phyloP scores from a whole-genome alignment of 306 rosid species.

The Mimosa pudica region DNA sequence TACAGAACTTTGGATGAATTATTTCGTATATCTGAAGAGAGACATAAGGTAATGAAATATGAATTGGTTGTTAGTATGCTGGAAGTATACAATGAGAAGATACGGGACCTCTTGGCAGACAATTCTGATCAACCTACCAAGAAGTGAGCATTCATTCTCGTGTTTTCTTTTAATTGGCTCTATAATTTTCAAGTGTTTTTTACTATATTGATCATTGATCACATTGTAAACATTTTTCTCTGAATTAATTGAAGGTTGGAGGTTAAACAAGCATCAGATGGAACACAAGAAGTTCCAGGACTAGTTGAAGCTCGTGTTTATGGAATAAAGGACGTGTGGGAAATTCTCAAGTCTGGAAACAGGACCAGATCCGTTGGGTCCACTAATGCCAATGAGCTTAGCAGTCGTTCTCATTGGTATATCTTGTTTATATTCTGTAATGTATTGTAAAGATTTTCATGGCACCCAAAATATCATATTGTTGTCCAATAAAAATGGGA shows the following conservation, averaged over 20 bases:
- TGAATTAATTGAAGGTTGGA: conserved; percentile 53
- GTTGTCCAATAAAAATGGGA: not conserved
- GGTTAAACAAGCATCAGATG: conserved; percentile 92
- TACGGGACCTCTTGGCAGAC: conserved; percentile 86
- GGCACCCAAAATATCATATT: conserved; percentile 12
- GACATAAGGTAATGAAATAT: conserved; percentile 71
- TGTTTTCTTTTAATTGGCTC: conserved; percentile 13
- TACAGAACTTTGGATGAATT: conserved; percentile 87
- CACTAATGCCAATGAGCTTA: conserved; percentile 86
- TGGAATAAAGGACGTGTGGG: conserved; percentile 82
- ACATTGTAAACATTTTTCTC: not conserved
- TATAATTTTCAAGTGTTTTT: not conserved
- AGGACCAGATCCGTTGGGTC: conserved; percentile 91
- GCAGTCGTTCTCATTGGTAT: conserved; percentile 99
- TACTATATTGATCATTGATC: conserved; percentile 1
- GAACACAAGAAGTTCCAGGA: conserved; percentile 97
- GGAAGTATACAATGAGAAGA: conserved; percentile 96
- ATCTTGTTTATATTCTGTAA: conserved; percentile 1
- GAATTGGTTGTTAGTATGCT: conserved; percentile 86
- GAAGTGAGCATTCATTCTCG: conserved; percentile 60
- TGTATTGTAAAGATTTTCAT: not conserved
- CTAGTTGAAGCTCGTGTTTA: conserved; percentile 76
- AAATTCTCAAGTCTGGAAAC: conserved; percentile 79
- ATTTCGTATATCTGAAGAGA: conserved; percentile 70
- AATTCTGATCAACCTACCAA: conserved; percentile 69